phyloP scores from a whole-genome alignment of 148 eudicot genomes.

The Chenopodium suecicum region DNA sequence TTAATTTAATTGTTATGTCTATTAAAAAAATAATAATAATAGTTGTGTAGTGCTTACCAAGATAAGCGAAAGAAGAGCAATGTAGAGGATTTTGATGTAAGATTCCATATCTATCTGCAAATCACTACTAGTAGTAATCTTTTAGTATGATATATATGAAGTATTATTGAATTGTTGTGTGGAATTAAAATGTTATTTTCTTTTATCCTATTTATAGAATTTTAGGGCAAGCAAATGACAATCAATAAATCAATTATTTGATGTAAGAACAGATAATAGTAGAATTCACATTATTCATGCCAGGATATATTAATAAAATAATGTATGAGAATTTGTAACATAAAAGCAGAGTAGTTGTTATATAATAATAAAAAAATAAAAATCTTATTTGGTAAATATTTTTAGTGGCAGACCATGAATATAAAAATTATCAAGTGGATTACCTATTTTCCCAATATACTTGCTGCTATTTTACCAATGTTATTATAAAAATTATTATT shows the following conservation, averaged over 20 bases:
- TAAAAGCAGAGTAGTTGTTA: background rate
- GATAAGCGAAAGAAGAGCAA: constrained; percentile 4
- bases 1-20: too few species aligned
- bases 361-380: too few species aligned
- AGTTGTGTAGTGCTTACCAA: constrained; percentile 12
- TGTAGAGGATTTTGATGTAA: background rate
- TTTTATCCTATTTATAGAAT: background rate
- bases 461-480: too few species aligned
- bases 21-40: too few species aligned
- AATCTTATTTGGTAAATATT: too few species aligned
- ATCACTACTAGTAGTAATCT: background rate
- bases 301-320: too few species aligned
- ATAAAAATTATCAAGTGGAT: background rate
- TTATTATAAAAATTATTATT: too few species aligned
- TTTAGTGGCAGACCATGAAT: background rate
- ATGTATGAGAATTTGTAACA: too few species aligned
- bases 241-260: too few species aligned
- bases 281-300: background rate
- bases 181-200: background rate
- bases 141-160: too few species aligned
- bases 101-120: background rate
- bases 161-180: background rate
- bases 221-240: background rate
- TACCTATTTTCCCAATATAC: background rate
- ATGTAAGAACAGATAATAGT: background rate